Base-by-base conservation (phyloP, 768 basidiomycete genomes). In the Coprinellus aureogranulatus region DNA sequence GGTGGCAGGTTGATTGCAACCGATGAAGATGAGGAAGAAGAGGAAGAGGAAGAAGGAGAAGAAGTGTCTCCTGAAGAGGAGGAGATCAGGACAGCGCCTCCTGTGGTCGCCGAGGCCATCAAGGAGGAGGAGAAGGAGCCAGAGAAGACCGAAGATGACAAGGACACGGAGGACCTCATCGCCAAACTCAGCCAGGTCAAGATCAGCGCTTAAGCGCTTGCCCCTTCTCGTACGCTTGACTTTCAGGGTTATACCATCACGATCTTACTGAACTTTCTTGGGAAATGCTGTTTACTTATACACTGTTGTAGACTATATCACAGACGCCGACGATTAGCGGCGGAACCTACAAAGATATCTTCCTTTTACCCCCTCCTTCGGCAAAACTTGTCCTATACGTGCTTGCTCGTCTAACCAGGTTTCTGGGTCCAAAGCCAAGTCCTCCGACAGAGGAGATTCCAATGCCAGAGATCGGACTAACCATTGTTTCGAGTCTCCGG, bases 21-120 rank as follows among this genome's bases (percentile, higher is more conserved):
- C 1, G 89, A 94, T 54, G 92, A 91, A n/a, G 92, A 95, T 1
- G 90, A 92, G 23, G 84, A 86, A 31, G 87, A 92, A 49, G 89
- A 87, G 47, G 86, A 84, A 47, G 80, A 86, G 20, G n/a, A n/a
- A n/a, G 82, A 81, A 18, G 81, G 81, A 54, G 78, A 79, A 58
- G 77, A 75, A 66, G 41, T 10, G 41, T 10, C 41, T 22, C 16
- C 31, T 18, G 68, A 77, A 22, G 78, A 80, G 28, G 82, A 78
- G 31, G 76, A 72, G 54, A 70, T 69, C 6, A 68, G 67, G 40
- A 65, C 63, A 20, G 63, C 60, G 64, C 53, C 53, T 20, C 46
- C 58, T 6, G 59, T 61, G 8, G 62, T 61, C 11, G 57, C 57
- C 30, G 57, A 30, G 20, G 57, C 57, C 14, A 25, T 53, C 25